A percentile compares a stretch with the other conserved stretches of the same genome.
Conservation (phyloP, 305 asterid species). For the Fraxinus velutina region DNA sequence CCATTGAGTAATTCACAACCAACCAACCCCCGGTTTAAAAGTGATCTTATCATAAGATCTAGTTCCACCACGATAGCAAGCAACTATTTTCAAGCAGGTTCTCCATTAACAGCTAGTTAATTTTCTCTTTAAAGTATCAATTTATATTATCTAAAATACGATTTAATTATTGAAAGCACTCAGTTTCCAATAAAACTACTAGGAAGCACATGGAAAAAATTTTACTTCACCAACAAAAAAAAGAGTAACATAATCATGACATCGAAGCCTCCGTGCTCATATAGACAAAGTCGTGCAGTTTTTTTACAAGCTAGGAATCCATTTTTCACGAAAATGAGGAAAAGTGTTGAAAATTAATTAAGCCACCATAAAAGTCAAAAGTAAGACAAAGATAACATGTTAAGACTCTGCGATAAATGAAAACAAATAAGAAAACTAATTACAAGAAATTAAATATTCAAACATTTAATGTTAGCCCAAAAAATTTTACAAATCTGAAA, state of each 20-base stretch:
- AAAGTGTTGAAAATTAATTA: not conserved
- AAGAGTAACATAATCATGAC: slow-evolving; percentile 1
- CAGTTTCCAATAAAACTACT: not conserved
- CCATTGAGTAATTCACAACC: not conserved
- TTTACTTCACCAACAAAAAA: not conserved
- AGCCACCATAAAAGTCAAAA: not conserved
- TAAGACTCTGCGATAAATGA: slow-evolving; percentile 25
- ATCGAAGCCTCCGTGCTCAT: slow-evolving; percentile 6
- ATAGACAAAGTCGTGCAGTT: not conserved
- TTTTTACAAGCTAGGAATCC: not conserved
- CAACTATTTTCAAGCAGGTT: not conserved
- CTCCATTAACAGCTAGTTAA: not conserved
- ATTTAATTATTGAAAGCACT: not conserved
- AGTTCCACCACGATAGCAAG: not conserved
- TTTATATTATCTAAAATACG: not conserved
- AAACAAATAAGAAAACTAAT: slow-evolving; percentile 6
- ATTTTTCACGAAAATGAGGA: slow-evolving; percentile 4
- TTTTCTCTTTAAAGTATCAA: not conserved
- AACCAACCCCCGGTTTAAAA: not conserved
- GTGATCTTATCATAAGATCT: slow-evolving; percentile 3
- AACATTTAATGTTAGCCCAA: slow-evolving; percentile 16
- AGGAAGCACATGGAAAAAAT: not conserved
- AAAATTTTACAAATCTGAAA: slow-evolving; percentile 8
- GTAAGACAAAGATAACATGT: slow-evolving; percentile 3
- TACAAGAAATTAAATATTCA: slow-evolving; percentile 22